phyloP scores from a whole-genome alignment of 2,329 filamentous ascomycete genomes.

The Aureobasidium namibiae region DNA sequence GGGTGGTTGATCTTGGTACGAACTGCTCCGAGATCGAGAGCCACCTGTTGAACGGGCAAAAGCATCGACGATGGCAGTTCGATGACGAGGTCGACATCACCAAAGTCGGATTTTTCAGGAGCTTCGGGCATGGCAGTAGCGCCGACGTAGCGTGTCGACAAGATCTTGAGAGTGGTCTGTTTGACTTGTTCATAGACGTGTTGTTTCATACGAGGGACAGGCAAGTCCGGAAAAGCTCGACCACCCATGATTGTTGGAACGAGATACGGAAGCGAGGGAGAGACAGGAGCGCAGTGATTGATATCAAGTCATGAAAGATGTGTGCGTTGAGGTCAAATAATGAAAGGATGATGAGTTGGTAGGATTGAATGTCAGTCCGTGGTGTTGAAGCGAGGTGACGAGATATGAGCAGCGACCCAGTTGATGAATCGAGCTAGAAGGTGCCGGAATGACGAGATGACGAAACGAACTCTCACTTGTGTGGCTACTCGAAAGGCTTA shows the following conservation, averaged over 20 bases:
- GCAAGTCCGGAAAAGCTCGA: slow-evolving; percentile 46
- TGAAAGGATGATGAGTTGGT: background rate
- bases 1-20: background rate
- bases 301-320: background rate
- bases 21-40: slow-evolving; percentile 13
- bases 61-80: slow-evolving; percentile 17
- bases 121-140: slow-evolving; percentile 59
- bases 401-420: background rate
- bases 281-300: too few relatives aligned
- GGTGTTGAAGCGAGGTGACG: background rate
- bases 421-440: background rate
- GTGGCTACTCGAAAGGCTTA: background rate
- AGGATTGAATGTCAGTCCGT: background rate
- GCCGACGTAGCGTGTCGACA: slow-evolving; percentile 39
- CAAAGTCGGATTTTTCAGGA: slow-evolving; percentile 58
- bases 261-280: slow-evolving; percentile 2
- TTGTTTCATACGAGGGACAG: slow-evolving; percentile 58
- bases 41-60: slow-evolving; percentile 15
- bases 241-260: slow-evolving; percentile 53
- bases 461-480: background rate
- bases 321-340: background rate
- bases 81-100: slow-evolving; percentile 67
- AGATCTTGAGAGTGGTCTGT: slow-evolving; percentile 31
- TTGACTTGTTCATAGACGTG: slow-evolving; percentile 49
- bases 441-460: background rate